Evolutionary conservation across 2,329 filamentous ascomycete genomes (phyloP).

Genomic region (Tetracladium maxilliforme): DNA sequence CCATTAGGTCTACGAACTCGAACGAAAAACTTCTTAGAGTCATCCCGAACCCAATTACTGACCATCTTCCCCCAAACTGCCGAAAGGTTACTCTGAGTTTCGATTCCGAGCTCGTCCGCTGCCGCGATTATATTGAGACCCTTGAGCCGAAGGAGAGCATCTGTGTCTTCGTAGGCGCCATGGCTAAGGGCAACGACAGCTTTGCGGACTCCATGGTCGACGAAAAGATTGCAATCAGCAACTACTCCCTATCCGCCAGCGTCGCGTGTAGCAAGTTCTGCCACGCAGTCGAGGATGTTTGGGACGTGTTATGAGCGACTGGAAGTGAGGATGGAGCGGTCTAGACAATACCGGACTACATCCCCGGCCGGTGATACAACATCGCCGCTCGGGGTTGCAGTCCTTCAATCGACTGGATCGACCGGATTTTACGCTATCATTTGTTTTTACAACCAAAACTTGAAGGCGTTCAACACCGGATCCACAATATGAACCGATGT

Average conservation of each 20-base stretch:
- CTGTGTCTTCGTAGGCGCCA: slow-evolving; percentile 94
- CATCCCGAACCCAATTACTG: slow-evolving; percentile 95
- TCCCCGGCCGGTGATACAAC: slow-evolving; percentile 26
- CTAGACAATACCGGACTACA: slow-evolving; percentile 61
- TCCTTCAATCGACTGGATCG: no score
- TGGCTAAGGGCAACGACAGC: slow-evolving; percentile 93
- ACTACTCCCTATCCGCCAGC: slow-evolving; percentile 92
- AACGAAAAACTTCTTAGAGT: slow-evolving; percentile 96
- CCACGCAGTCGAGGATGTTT: slow-evolving; percentile 91
- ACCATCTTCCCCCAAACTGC: slow-evolving; percentile 92
- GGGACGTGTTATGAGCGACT: slow-evolving; percentile 54
- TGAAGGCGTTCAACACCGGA: slow-evolving; percentile 63
- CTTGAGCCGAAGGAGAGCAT: slow-evolving; percentile 78
- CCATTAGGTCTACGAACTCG: slow-evolving; percentile 90
- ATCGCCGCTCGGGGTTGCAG: slow-evolving; percentile 48
- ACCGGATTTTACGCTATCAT: slow-evolving; percentile 54
- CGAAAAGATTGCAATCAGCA: slow-evolving; percentile 96
- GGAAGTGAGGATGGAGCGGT: slow-evolving; percentile 23
- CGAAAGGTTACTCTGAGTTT: slow-evolving; percentile 95
- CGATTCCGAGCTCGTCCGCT: slow-evolving; percentile 74
- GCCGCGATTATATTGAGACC: slow-evolving; percentile 75
- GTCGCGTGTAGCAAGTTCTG: slow-evolving; percentile 99
- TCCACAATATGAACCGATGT: slow-evolving; percentile 52
- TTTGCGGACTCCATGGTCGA: slow-evolving; percentile 93
- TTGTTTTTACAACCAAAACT: slow-evolving; percentile 81